Percentiles rank a stretch among this genome's conserved stretches.
Conservation (phyloP, 192 early-diverging fungal species). For the Umbelopsis vinacea region DNA sequence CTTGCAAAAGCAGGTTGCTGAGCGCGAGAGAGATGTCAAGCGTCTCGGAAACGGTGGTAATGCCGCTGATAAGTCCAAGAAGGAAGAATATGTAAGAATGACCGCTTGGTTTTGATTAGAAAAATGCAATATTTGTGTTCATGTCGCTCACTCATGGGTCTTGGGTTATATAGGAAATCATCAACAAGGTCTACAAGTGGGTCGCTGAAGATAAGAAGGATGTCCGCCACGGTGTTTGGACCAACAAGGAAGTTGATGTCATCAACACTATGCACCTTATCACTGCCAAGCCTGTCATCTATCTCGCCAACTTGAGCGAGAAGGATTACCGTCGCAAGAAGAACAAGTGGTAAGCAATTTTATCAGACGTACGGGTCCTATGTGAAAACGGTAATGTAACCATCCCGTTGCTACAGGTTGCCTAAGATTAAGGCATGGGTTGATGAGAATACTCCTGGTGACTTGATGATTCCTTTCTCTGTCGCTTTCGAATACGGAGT, state of each 20-base stretch:
- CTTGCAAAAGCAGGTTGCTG: constrained; percentile 74
- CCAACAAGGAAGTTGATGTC: constrained; percentile 64
- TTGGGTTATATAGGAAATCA: constrained; percentile 2
- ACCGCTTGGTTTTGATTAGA: too few species aligned
- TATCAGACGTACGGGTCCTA: neutral
- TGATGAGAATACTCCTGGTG: constrained; percentile 66
- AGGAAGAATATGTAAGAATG: constrained; percentile 71
- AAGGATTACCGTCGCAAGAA: constrained; percentile 68
- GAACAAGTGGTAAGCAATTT: constrained; percentile 50
- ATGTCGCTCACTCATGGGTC: neutral
- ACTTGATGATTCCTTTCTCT: constrained; percentile 76
- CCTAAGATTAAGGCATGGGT: constrained; percentile 73
- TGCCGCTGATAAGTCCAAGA: constrained; percentile 86
- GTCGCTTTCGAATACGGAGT: constrained; percentile 60
- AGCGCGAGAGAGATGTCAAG: constrained; percentile 66
- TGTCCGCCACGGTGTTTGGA: constrained; percentile 70
- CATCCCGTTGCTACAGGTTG: constrained; percentile 32
- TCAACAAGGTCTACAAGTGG: constrained; percentile 78
- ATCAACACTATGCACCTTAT: constrained; percentile 76
- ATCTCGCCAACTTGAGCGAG: constrained; percentile 72
- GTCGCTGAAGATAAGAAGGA: constrained; percentile 64
- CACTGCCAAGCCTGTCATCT: constrained; percentile 81
- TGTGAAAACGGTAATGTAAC: neutral
- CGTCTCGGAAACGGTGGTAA: constrained; percentile 79
- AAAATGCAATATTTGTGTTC: too few species aligned